A percentile compares a stretch with the other conserved stretches of the same genome.
These are phyloP conservation scores for Apiospora aurea DNA, from an alignment of 2,329 filamentous ascomycete genomes.

Conservation along the genomic window DNA sequence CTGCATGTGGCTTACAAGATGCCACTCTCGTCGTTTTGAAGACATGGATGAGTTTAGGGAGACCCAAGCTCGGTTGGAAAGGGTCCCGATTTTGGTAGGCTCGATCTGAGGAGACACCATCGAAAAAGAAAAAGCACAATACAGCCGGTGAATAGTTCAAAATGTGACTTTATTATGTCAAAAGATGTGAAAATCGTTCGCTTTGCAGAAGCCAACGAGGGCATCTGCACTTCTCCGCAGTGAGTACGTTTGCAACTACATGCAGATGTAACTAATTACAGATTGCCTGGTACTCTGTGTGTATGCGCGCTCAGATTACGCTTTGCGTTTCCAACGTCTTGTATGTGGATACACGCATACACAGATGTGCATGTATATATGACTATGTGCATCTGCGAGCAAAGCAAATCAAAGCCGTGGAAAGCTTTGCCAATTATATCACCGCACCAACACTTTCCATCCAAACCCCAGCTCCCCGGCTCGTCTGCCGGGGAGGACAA, in stretches of 20 bases:
- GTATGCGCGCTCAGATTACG: not conserved
- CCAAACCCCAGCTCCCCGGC: not conserved
- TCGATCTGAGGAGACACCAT: not conserved
- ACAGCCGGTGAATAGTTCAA: not conserved
- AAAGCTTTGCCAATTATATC: slow-evolving; percentile 15
- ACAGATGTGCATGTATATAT: not conserved
- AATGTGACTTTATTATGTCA: slow-evolving; percentile 13
- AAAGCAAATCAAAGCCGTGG: slow-evolving; percentile 12
- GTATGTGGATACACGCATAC: not conserved
- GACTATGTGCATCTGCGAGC: slow-evolving; percentile 12
- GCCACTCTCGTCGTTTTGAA: not conserved
- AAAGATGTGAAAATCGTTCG: slow-evolving; percentile 9
- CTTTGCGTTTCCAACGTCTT: not conserved
- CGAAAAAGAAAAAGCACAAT: too few relatives aligned
- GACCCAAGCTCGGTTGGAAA: not conserved
- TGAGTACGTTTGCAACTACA: slow-evolving; percentile 7
- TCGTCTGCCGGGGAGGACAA: slow-evolving; percentile 4
- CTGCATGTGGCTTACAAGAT: not conserved
- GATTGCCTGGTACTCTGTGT: not conserved
- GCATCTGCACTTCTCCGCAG: not conserved
- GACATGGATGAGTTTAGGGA: not conserved
- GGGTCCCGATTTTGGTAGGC: not conserved
- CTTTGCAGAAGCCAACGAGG: not conserved
- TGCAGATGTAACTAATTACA: slow-evolving; percentile 12
- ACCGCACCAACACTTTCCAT: slow-evolving; percentile 4